Evolutionary conservation across 345 rosid species (phyloP), one percentile per base, ranked within the genome.

Genomic region (Arabidopsis suecica): DNA sequence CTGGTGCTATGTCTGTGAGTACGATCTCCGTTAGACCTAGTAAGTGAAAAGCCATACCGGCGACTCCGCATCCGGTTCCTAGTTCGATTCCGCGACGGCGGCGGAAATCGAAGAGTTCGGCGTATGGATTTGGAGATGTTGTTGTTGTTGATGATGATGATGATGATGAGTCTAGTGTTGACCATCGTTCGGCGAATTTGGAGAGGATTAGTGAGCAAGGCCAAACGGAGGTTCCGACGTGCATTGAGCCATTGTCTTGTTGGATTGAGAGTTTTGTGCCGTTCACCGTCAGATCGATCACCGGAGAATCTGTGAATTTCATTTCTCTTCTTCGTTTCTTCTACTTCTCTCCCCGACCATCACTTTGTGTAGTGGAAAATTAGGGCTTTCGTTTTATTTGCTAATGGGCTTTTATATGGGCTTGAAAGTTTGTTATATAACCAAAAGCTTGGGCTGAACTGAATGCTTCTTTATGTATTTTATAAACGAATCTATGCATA

Each of bases 181-280:
- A 78, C 98, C 98, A 93, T 38, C 97, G 97, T 40, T 93, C 97
- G 64, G 79, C 88, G 87, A 93, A 93, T 77, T 93, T 93, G 67
- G 96, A 82, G 77, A 93, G 96, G 65, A 93, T 91, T 11, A 91
- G 77, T 49, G 96, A 93, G 69, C 97, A 87, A 54, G 97, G 89
- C 98, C 98, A 93, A 5, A 93, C 91, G 82, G 98, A 88, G 66
- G 96, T 93, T 49, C 96, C 98, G 32, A 93, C 98, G 83, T 93
- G 96, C 83, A 89, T 82, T 49, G 98, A 84, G 4, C 82, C 88
- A 75, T 93, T 93, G 86, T 93, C 96, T 68, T 93, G 96, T 16
- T 84, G 93, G 83, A 93, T 59, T 32, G 93, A 85, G 68, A 94
- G 93, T 55, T 50, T 54, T 9, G 86, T 78, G 72, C 82, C 84